Percentiles rank a stretch among this genome's conserved stretches.
These are phyloP conservation scores for Camellia sinensis DNA, from an alignment of 148 eudicot genomes.

Conservation along the genomic window DNA sequence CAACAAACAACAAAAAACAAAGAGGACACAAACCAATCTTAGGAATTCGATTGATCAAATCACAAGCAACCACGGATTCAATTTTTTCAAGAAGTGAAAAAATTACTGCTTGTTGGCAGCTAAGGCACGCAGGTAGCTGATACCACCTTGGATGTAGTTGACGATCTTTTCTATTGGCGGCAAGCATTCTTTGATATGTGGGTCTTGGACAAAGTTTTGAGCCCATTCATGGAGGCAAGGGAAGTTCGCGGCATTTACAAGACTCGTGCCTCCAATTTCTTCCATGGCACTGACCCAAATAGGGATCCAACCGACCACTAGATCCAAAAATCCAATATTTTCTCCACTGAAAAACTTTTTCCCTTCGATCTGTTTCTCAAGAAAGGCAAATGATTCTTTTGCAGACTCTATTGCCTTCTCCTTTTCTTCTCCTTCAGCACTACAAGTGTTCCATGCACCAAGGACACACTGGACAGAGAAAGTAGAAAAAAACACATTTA, in stretches of 20 bases:
- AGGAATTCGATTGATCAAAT: too few species aligned
- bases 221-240: conserved; percentile 31
- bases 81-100: not conserved
- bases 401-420: conserved; percentile 9
- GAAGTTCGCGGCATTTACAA: conserved; percentile 19
- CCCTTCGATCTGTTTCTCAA: conserved; percentile 28
- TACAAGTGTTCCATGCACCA: conserved; percentile 9
- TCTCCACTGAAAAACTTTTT: conserved; percentile 28
- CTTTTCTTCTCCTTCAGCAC: conserved; percentile 22
- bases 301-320: conserved; percentile 32
- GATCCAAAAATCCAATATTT: conserved; percentile 27
- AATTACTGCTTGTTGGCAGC: conserved; percentile 12
- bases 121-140: conserved; percentile 26
- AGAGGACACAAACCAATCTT: too few species aligned
- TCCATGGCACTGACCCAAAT: conserved; percentile 25
- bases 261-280: conserved; percentile 24
- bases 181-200: conserved; percentile 20
- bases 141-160: conserved; percentile 15
- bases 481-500: not conserved
- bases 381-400: conserved; percentile 13
- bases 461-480: not conserved
- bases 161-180: conserved; percentile 20
- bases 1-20: too few species aligned
- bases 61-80: too few species aligned
- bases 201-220: conserved; percentile 20